Evolutionary conservation across 2,329 filamentous ascomycete genomes (phyloP), one percentile per base, ranked within the genome.

Genomic region (Diaporthe citriasiana): DNA sequence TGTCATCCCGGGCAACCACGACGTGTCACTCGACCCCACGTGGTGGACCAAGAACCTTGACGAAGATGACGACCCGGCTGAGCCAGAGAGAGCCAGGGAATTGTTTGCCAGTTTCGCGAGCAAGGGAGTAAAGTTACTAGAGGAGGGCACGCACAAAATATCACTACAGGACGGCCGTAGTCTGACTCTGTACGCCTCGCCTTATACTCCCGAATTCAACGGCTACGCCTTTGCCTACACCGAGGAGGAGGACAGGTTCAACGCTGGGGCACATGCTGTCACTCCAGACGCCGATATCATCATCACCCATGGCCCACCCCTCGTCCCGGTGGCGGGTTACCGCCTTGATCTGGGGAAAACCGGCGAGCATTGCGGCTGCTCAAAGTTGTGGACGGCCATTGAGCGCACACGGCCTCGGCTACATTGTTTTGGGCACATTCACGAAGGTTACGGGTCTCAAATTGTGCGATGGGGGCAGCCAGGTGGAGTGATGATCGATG

Each of bases 341-440:
- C 35, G 56, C 17, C 33, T 59, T 3, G 56, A 59, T 35, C 35
- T 17, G 56, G 56, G 56, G 10, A n/a, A 6, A 4, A 40, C 40
- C 6, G 56, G 33, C 12, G 33, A 59, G 35, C 56, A 59, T 40
- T 59, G 33, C 33, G 56, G 56, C 5, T 59, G 56, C 17, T 40
- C 35, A 17, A 59, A 59, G n/a, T 35, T 59, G 9, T 59, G 33
- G 33, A 17, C 33, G 33, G 56, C 56, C 9, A 40, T 59, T 9
- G 17, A 40, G 56, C 56, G 56, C 8, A 59, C 56, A 59, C 33
- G 56, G n/a, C 56, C 56, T 15, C 22, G 22, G 33, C 22, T 59
- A n/a, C 56, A 59, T 25, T 59, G 56, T 40, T 59, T 59, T 59
- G 33, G 56, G 56, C 56, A 59, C 56, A 59, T 59, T 25, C 56